phyloP scores from a whole-genome alignment of 202 grass and related monocot genomes.

The Setaria italica region DNA sequence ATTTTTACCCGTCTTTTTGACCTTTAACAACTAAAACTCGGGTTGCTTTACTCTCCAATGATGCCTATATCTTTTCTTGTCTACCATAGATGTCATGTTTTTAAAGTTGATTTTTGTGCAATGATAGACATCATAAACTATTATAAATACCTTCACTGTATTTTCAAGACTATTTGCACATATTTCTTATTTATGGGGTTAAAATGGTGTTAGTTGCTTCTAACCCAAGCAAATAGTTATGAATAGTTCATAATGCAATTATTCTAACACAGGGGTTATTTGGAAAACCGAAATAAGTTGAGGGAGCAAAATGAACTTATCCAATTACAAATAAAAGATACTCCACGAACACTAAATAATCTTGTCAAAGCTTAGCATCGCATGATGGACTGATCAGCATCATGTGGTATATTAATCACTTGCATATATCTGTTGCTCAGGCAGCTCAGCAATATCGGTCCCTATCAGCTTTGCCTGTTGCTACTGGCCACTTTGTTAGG shows the following conservation, averaged over 20 bases:
- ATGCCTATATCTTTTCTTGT: too few species aligned
- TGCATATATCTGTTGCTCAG: not conserved
- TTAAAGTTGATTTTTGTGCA: too few species aligned
- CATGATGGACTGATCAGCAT: slow-evolving; percentile 8
- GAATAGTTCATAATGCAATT: not conserved
- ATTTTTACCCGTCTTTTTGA: not conserved
- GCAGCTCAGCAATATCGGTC: not conserved
- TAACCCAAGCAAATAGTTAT: not conserved
- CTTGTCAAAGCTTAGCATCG: not conserved
- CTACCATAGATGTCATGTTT: too few species aligned
- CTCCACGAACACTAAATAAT: not conserved
- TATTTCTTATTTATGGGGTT: not conserved
- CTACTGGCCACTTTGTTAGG: slow-evolving; percentile 6
- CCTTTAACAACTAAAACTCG: not conserved
- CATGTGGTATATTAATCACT: not conserved
- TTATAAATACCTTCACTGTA: not conserved
- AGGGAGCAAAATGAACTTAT: not conserved
- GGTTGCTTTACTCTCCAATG: not conserved
- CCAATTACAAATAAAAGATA: slow-evolving; percentile 24
- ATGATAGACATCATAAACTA: not conserved
- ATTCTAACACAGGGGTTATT: not conserved
- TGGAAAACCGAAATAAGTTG: not conserved
- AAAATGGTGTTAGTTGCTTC: not conserved
- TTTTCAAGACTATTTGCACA: not conserved
- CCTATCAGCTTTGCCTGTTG: slow-evolving; percentile 25